phyloP scores from a whole-genome alignment of 78 protist genomes.

The Polysphondylium violaceum region DNA sequence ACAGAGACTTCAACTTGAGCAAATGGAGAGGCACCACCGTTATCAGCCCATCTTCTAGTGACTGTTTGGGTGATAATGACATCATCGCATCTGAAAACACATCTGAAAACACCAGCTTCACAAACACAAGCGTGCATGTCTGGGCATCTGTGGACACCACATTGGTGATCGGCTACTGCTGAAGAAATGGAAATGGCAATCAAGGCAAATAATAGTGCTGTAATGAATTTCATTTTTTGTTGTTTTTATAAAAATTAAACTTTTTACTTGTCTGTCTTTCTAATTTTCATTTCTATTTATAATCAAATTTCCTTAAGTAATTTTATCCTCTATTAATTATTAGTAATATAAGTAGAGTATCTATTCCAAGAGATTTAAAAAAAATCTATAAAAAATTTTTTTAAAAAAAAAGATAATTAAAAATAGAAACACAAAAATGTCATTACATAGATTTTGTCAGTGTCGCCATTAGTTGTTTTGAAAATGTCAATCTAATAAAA shows the following conservation, averaged over 20 bases:
- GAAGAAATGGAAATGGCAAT: slow-evolving; percentile 3
- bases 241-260: no score
- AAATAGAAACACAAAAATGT: no score
- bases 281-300: no score
- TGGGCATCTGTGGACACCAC: slow-evolving; percentile 21
- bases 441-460: no score
- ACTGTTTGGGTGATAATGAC: slow-evolving; percentile 11
- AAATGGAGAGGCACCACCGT: background rate
- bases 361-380: no score
- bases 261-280: background rate
- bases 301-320: no score
- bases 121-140: slow-evolving; percentile 32
- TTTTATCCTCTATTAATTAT: no score
- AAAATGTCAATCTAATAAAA: no score
- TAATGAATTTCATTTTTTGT: slow-evolving; percentile 12
- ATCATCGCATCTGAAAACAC: slow-evolving; percentile 28
- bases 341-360: no score
- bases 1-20: slow-evolving; percentile 44
- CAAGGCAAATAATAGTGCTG: background rate
- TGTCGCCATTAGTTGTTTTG: no score
- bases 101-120: slow-evolving; percentile 16
- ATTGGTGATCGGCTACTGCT: slow-evolving; percentile 1
- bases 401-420: no score
- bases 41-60: slow-evolving; percentile 22
- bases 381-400: no score